These are phyloP conservation scores for Stachybotrys elegans DNA, from an alignment of 2,329 filamentous ascomycete genomes.

Conservation along the genomic window DNA sequence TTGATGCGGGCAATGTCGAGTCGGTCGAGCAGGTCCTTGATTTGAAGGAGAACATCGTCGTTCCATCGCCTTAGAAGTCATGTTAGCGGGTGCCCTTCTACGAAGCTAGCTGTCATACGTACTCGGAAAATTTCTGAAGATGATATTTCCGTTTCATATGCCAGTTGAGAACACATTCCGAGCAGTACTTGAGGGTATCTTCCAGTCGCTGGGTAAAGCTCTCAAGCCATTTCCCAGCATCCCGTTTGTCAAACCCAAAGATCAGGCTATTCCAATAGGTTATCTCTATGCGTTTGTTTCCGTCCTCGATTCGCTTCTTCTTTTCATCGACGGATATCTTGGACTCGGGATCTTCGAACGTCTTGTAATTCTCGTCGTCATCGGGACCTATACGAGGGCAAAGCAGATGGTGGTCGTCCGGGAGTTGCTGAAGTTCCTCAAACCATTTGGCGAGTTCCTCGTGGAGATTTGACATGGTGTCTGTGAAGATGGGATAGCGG, in stretches of 20 bases:
- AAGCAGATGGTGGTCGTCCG: constrained; percentile 55
- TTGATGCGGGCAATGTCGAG: constrained; percentile 60
- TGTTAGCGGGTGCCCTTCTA: constrained; percentile 14
- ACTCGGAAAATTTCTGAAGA: constrained; percentile 58
- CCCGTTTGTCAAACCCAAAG: constrained; percentile 59
- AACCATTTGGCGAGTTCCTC: constrained; percentile 39
- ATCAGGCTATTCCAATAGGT: constrained; percentile 66
- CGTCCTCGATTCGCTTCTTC: constrained; percentile 47
- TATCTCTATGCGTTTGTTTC: constrained; percentile 50
- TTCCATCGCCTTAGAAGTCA: constrained; percentile 31
- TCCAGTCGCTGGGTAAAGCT: constrained; percentile 56
- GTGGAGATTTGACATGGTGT: constrained; percentile 31
- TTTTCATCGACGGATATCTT: constrained; percentile 47
- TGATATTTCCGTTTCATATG: constrained; percentile 63
- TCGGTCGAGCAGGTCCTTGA: constrained; percentile 52
- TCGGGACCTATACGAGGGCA: constrained; percentile 61
- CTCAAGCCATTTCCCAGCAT: constrained; percentile 53
- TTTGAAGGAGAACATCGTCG: constrained; percentile 44
- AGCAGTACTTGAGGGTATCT: constrained; percentile 56
- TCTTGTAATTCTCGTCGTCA: constrained; percentile 56
- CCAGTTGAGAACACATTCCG: constrained; percentile 69
- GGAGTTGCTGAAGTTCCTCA: constrained; percentile 37
- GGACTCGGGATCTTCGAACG: constrained; percentile 42
- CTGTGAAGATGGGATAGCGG: no score
- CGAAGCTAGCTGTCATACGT: constrained; percentile 18